phyloP scores from a whole-genome alignment of 805 yeast genomes.

The Yarrowia hollandica region DNA sequence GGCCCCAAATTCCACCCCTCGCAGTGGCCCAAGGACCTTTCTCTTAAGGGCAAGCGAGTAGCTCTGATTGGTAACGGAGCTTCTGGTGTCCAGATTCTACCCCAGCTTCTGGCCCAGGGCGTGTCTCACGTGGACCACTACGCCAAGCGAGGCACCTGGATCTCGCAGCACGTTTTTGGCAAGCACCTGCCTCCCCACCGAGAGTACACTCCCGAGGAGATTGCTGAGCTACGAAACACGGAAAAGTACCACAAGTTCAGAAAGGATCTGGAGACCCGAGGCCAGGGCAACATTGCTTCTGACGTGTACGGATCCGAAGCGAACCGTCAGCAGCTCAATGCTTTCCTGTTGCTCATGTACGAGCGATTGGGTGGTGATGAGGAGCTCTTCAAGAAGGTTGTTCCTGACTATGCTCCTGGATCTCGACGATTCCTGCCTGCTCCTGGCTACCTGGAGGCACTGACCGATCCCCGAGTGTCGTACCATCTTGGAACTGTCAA shows the following conservation, averaged over 20 bases:
- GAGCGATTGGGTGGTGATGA: slow-evolving; percentile 29
- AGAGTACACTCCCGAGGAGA: slow-evolving; percentile 33
- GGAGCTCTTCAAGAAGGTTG: slow-evolving; percentile 30
- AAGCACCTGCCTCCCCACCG: slow-evolving; percentile 32
- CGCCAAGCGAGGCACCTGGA: slow-evolving; percentile 27
- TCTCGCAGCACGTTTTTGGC: slow-evolving; percentile 31
- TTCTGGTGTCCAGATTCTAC: slow-evolving; percentile 31
- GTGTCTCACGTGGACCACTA: slow-evolving; percentile 31
- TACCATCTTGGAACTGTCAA: slow-evolving; percentile 31
- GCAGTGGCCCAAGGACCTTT: slow-evolving; percentile 30
- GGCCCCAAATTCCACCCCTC: slow-evolving; percentile 31
- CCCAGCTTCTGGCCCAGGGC: slow-evolving; percentile 34
- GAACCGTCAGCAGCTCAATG: slow-evolving; percentile 15
- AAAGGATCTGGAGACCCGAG: slow-evolving; percentile 34
- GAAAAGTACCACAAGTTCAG: slow-evolving; percentile 34
- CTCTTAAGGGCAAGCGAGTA: slow-evolving; percentile 30
- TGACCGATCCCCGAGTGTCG: slow-evolving; percentile 34
- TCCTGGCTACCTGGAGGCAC: slow-evolving; percentile 34
- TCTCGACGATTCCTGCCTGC: slow-evolving; percentile 37
- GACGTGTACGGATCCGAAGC: slow-evolving; percentile 21
- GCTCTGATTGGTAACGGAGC: slow-evolving; percentile 31
- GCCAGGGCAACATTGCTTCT: slow-evolving; percentile 24
- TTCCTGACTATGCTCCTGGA: slow-evolving; percentile 35
- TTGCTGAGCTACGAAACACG: slow-evolving; percentile 32
- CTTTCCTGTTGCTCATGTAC: slow-evolving; percentile 24